Evolutionary conservation across 352 stramenopile species (phyloP).

Genomic region (Globisporangium echinulatum): DNA sequence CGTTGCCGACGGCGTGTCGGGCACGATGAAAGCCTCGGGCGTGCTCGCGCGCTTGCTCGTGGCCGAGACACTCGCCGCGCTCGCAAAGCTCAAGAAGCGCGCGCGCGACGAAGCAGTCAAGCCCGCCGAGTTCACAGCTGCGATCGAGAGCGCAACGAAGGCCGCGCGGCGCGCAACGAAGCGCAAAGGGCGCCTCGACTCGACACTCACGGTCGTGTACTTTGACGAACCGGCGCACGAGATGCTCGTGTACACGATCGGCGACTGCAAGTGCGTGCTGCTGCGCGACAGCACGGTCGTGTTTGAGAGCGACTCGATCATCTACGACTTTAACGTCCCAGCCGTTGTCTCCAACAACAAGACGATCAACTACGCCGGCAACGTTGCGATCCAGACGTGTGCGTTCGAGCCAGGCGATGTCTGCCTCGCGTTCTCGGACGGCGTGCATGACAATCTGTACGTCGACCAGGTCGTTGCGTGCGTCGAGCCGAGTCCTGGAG

Average conservation of each 20-base stretch:
- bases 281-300: conserved; percentile 56
- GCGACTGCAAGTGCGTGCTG: conserved; percentile 85
- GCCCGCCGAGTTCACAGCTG: conserved; percentile 46
- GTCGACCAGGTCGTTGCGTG: conserved; percentile 74
- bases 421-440: conserved; percentile 81
- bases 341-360: conserved; percentile 84
- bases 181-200: conserved; percentile 78
- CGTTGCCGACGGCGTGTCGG: conserved; percentile 78
- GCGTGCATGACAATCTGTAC: conserved; percentile 85
- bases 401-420: conserved; percentile 69
- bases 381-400: conserved; percentile 70
- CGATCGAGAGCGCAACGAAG: conserved; percentile 69
- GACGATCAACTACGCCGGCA: conserved; percentile 70
- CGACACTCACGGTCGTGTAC: conserved; percentile 76
- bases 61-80: conserved; percentile 58
- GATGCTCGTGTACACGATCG: conserved; percentile 84
- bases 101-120: conserved; percentile 47
- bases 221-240: conserved; percentile 61
- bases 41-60: conserved; percentile 76
- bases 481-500: conserved; percentile 33
- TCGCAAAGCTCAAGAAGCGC: conserved; percentile 69
- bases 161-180: conserved; percentile 63
- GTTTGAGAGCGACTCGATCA: conserved; percentile 86
- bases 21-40: conserved; percentile 79
- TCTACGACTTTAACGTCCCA: conserved; percentile 89